These are phyloP conservation scores for Graphilbum sp. DNA, from an alignment of 2,329 filamentous ascomycete genomes.

Conservation along the genomic window DNA sequence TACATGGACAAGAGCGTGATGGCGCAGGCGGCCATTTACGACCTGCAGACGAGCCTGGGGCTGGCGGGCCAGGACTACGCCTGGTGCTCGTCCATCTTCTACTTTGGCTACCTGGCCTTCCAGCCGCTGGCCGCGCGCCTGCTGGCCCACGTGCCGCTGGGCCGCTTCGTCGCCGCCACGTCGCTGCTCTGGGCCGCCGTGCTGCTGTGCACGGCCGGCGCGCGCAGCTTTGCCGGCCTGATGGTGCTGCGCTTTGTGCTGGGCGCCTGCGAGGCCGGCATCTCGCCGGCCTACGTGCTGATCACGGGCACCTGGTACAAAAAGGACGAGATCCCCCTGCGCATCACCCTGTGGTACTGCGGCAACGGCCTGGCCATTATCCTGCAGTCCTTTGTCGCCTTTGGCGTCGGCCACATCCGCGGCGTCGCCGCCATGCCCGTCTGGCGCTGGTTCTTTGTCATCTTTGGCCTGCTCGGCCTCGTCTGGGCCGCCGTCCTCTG, in stretches of 20 bases:
- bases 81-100: constrained; percentile 32
- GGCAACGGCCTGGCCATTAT: constrained; percentile 40
- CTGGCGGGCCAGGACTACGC: constrained; percentile 6
- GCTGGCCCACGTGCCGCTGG: constrained; percentile 35
- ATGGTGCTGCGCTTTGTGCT: constrained; percentile 27
- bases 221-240: constrained; percentile 28
- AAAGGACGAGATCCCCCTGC: constrained; percentile 31
- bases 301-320: constrained; percentile 40
- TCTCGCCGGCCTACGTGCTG: constrained; percentile 33
- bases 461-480: constrained; percentile 33
- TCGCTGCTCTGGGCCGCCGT: constrained; percentile 36
- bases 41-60: constrained; percentile 1
- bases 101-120: constrained; percentile 41
- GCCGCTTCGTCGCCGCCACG: constrained; percentile 33
- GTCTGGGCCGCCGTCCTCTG: constrained; percentile 33
- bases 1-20: constrained; percentile 16
- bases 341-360: constrained; percentile 33
- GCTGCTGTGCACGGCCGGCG: constrained; percentile 33
- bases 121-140: constrained; percentile 36
- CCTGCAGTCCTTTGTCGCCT: constrained; percentile 37
- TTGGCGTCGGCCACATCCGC: constrained; percentile 32
- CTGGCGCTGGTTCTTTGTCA: constrained; percentile 28
- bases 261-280: constrained; percentile 29
- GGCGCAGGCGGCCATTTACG: constrained; percentile 5
- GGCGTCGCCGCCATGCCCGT: constrained; percentile 23